These are phyloP conservation scores for Ambrosiella xylebori DNA, from an alignment of 2,329 filamentous ascomycete species.

Conservation along the genomic window DNA sequence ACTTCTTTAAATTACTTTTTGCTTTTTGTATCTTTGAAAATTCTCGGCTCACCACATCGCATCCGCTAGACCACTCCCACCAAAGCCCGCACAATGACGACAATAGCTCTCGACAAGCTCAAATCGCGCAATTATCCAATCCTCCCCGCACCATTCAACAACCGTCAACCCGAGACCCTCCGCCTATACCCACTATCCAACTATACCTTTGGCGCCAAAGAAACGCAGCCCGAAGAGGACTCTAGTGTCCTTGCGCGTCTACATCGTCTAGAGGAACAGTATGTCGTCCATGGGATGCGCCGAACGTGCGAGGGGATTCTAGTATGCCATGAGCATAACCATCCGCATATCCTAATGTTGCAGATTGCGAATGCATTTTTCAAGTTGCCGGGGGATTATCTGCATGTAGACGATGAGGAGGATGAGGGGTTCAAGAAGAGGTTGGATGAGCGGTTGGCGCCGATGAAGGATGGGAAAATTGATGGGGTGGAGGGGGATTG, in stretches of 20 bases:
- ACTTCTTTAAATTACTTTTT: too few species aligned
- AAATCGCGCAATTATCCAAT: slow-evolving; percentile 66
- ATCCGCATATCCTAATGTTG: slow-evolving; percentile 95
- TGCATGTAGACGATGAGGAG: slow-evolving; percentile 78
- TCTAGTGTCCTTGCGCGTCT: slow-evolving; percentile 84
- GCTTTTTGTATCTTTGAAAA: background rate
- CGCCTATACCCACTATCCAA: slow-evolving; percentile 89
- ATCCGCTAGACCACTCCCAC: background rate
- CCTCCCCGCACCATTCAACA: slow-evolving; percentile 68
- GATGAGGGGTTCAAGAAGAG: slow-evolving; percentile 85
- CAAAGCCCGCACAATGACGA: slow-evolving; percentile 48
- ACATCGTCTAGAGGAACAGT: slow-evolving; percentile 92
- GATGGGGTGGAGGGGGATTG: slow-evolving; percentile 67
- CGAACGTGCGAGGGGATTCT: slow-evolving; percentile 93
- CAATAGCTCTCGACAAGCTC: slow-evolving; percentile 56
- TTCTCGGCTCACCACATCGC: background rate
- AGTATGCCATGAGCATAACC: slow-evolving; percentile 97
- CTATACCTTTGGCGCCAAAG: slow-evolving; percentile 97
- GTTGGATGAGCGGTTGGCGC: slow-evolving; percentile 82
- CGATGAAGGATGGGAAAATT: slow-evolving; percentile 73
- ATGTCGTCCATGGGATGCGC: slow-evolving; percentile 81
- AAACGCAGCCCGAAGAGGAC: slow-evolving; percentile 95
- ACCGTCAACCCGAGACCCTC: slow-evolving; percentile 76
- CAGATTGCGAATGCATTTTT: slow-evolving; percentile 99
- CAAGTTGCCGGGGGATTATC: slow-evolving; percentile 93